Percentiles rank a stretch among this genome's conserved stretches.
These are phyloP conservation scores for Psilocybe cyanescens DNA, from an alignment of 768 basidiomycete species.

Conservation along the genomic window DNA sequence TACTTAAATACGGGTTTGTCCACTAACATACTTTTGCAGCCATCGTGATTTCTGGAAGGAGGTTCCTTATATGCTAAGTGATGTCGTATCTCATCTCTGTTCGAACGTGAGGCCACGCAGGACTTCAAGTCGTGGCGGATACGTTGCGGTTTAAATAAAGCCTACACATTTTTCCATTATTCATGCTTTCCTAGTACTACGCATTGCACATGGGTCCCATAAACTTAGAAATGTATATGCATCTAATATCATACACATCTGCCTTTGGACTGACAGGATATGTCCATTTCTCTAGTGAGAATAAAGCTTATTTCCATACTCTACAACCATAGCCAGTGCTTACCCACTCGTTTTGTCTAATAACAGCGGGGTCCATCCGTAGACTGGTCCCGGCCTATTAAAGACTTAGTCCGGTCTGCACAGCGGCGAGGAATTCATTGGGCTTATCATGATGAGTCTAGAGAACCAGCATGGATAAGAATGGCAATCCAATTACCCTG, in stretches of 20 bases:
- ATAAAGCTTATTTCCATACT: too few species aligned
- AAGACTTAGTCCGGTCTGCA: neutral
- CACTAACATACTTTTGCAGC: conserved; percentile 38
- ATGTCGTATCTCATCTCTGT: conserved; percentile 79
- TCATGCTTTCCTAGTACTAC: neutral
- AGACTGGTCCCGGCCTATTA: neutral
- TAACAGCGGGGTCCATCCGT: too few species aligned
- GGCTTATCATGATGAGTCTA: neutral
- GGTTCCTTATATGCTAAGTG: conserved; percentile 83
- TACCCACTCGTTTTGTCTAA: too few species aligned
- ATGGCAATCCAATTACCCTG: neutral
- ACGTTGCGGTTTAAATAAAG: conserved; percentile 66
- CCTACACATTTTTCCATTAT: neutral
- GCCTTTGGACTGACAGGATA: neutral
- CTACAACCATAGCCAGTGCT: too few species aligned
- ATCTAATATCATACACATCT: neutral
- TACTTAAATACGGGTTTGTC: neutral
- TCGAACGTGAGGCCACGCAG: conserved; percentile 71
- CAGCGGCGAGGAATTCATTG: neutral
- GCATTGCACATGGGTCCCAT: neutral
- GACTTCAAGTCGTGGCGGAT: conserved; percentile 67
- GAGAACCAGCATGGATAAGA: neutral
- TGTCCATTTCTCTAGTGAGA: neutral
- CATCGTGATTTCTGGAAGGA: conserved; percentile 92
- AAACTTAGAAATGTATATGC: neutral